These are phyloP conservation scores for Eudorina sp. DNA, from an alignment of 139 green algal genomes.

Conservation along the genomic window DNA sequence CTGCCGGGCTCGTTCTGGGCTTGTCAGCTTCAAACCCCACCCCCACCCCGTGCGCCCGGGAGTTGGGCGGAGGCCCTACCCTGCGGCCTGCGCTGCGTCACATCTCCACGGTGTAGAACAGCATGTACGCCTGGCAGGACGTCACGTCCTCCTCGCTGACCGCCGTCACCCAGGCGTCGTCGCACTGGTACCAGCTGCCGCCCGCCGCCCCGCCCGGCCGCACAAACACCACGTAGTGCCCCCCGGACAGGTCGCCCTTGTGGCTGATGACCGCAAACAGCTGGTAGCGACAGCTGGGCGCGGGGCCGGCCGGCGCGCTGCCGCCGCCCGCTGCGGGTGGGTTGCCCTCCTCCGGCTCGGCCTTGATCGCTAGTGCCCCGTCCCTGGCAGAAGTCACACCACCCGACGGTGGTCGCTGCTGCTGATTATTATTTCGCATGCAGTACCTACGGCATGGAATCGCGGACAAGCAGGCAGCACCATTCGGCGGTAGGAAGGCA, in stretches of 20 bases:
- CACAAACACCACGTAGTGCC: constrained; percentile 91
- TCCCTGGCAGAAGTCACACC: too few relatives aligned
- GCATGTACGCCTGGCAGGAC: constrained; percentile 88
- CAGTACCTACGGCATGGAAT: constrained; percentile 39
- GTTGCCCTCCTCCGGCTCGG: not conserved
- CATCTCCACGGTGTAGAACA: constrained; percentile 81
- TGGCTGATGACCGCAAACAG: constrained; percentile 92
- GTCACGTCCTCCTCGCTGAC: constrained; percentile 78
- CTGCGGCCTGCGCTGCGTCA: too few relatives aligned
- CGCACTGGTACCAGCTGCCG: constrained; percentile 86
- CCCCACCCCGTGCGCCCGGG: too few relatives aligned
- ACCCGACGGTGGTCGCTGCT: not conserved
- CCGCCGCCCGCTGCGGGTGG: not conserved
- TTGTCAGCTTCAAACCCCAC: too few relatives aligned
- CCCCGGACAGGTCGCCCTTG: constrained; percentile 77
- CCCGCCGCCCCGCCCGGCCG: constrained; percentile 27
- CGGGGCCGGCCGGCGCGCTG: not conserved
- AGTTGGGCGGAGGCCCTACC: too few relatives aligned
- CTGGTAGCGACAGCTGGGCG: constrained; percentile 67
- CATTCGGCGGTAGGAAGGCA: too few relatives aligned
- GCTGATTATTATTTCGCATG: not conserved
- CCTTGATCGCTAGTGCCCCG: not conserved
- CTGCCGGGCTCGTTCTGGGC: too few relatives aligned
- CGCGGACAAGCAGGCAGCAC: too few relatives aligned
- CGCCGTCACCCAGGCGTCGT: constrained; percentile 85